Evolutionary conservation across 345 rosid genomes (phyloP).

Genomic region (Bretschneidera sinensis): DNA sequence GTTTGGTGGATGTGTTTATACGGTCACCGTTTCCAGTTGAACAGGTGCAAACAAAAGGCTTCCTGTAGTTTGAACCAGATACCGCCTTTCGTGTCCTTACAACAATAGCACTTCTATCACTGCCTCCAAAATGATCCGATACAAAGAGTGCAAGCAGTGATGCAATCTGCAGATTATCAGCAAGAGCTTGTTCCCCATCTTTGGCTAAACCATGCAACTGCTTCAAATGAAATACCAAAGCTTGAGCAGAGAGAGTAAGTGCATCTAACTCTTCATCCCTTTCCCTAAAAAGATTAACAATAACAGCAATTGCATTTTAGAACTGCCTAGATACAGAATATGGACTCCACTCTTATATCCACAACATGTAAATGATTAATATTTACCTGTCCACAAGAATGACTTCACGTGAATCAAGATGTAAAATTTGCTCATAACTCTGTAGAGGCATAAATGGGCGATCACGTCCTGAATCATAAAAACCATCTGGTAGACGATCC

Average conservation of each 20-base stretch:
- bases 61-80: conserved; percentile 78
- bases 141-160: conserved; percentile 89
- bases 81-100: conserved; percentile 67
- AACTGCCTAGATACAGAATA: conserved; percentile 1
- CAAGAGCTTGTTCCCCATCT: conserved; percentile 32
- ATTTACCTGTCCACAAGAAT: conserved; percentile 89
- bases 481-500: conserved; percentile 81
- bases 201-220: conserved; percentile 36
- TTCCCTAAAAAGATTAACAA: conserved; percentile 36
- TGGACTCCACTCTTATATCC: background rate
- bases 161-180: conserved; percentile 57
- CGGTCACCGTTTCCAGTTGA: conserved; percentile 62
- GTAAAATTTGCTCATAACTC: conserved; percentile 54
- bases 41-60: conserved; percentile 92
- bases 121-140: conserved; percentile 98
- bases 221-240: conserved; percentile 56
- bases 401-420: conserved; percentile 87
- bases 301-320: background rate
- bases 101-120: conserved; percentile 62
- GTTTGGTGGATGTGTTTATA: conserved; percentile 30
- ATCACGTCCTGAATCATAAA: conserved; percentile 98
- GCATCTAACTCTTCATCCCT: conserved; percentile 91
- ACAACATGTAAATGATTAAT: conserved; percentile 1
- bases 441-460: conserved; percentile 70
- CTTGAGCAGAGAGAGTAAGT: conserved; percentile 61